Conservation (phyloP, 805 yeast species). For the Kodamaea leandrae region DNA sequence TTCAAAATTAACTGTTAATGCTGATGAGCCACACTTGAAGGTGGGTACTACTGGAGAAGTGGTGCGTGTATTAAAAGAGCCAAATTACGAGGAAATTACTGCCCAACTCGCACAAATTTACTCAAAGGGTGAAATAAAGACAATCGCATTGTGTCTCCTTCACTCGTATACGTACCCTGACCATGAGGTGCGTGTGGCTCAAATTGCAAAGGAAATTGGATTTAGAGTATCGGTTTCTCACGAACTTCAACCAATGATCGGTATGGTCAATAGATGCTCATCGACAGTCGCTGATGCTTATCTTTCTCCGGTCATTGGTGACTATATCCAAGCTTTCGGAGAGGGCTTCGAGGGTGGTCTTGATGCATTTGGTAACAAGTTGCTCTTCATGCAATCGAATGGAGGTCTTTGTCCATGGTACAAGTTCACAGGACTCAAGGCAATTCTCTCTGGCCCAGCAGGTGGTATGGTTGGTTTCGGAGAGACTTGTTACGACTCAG, state of each 20-base stretch:
- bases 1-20: slow-evolving; percentile 16
- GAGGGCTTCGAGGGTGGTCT: slow-evolving; percentile 42
- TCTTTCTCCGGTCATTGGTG: slow-evolving; percentile 37
- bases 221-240: slow-evolving; percentile 41
- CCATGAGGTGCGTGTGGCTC: slow-evolving; percentile 35
- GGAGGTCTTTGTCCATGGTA: slow-evolving; percentile 90
- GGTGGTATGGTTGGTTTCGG: slow-evolving; percentile 97
- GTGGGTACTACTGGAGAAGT: slow-evolving; percentile 33
- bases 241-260: slow-evolving; percentile 43
- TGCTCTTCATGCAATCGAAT: slow-evolving; percentile 93
- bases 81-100: slow-evolving; percentile 26
- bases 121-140: slow-evolving; percentile 21
- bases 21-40: slow-evolving; percentile 7
- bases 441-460: slow-evolving; percentile 94
- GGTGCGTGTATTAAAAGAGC: slow-evolving; percentile 29
- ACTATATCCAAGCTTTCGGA: slow-evolving; percentile 36
- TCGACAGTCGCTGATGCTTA: slow-evolving; percentile 47
- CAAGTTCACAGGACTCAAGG: slow-evolving; percentile 80
- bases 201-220: slow-evolving; percentile 35
- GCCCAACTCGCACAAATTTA: slow-evolving; percentile 25
- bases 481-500: slow-evolving; percentile 62
- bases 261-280: slow-evolving; percentile 39
- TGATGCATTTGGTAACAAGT: slow-evolving; percentile 45
- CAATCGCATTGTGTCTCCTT: slow-evolving; percentile 38
- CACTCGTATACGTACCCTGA: slow-evolving; percentile 42